These are phyloP conservation scores for Phlyctochytrium planicorne DNA, from an alignment of 192 early-diverging fungal genomes.

Conservation along the genomic window DNA sequence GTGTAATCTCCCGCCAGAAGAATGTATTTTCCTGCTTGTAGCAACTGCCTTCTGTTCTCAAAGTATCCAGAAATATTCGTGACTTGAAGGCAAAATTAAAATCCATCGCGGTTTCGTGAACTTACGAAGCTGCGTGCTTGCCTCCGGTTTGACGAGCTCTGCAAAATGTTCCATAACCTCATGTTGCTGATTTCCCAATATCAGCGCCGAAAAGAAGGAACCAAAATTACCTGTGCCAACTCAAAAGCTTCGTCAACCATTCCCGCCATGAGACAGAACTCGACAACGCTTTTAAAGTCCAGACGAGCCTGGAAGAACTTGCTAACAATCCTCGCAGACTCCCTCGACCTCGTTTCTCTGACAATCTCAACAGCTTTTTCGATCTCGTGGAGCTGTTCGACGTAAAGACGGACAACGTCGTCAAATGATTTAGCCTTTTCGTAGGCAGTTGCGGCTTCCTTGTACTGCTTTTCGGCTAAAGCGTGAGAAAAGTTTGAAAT, in stretches of 20 bases:
- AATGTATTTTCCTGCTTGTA: conserved; percentile 50
- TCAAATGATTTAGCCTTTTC: conserved; percentile 53
- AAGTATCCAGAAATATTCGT: conserved; percentile 48
- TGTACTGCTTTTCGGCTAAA: conserved; percentile 37
- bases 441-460: conserved; percentile 52
- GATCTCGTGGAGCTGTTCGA: conserved; percentile 52
- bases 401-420: conserved; percentile 44
- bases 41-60: conserved; percentile 39
- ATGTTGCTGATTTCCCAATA: conserved; percentile 31
- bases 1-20: conserved; percentile 47
- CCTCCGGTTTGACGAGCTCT: conserved; percentile 48
- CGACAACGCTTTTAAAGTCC: conserved; percentile 53
- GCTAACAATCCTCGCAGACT: conserved; percentile 47
- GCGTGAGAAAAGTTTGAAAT: conserved; percentile 2
- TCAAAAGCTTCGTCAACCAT: conserved; percentile 59
- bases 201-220: neutral
- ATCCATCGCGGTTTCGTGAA: neutral
- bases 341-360: conserved; percentile 48
- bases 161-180: conserved; percentile 58
- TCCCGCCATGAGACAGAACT: conserved; percentile 56
- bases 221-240: conserved; percentile 39
- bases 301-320: conserved; percentile 46
- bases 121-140: conserved; percentile 33
- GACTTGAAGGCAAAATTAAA: conserved; percentile 20
- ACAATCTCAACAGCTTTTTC: conserved; percentile 48